Conservation (phyloP, 495 filamentous ascomycete species). For the Paragyromitra xinjiangensis region DNA sequence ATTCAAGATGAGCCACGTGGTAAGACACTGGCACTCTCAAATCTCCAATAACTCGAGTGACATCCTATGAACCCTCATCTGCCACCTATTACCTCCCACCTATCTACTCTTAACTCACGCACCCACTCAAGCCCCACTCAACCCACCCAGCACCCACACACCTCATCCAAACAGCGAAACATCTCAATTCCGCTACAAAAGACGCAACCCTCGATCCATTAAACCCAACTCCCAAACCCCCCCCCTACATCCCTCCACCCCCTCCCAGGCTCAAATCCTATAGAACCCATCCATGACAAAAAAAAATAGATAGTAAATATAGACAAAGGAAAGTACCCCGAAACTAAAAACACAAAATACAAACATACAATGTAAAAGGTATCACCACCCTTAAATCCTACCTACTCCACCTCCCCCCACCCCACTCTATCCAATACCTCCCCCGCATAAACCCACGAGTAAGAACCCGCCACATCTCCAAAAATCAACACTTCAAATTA, state of each 20-base stretch:
- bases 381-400: not conserved
- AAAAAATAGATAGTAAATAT: not conserved
- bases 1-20: too few relatives aligned
- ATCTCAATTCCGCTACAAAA: too few relatives aligned
- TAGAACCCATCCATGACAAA: not conserved
- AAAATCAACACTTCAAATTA: slow-evolving; percentile 79
- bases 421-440: not conserved
- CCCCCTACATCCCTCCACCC: not conserved
- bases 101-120: too few relatives aligned
- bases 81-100: too few relatives aligned
- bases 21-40: too few relatives aligned
- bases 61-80: too few relatives aligned
- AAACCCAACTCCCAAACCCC: not conserved
- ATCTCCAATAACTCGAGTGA: too few relatives aligned
- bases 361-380: not conserved
- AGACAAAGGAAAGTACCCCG: not conserved
- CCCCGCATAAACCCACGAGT: not conserved
- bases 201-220: too few relatives aligned
- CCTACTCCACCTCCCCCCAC: not conserved
- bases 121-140: too few relatives aligned
- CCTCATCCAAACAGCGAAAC: too few relatives aligned
- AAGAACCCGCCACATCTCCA: not conserved
- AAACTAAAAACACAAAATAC: not conserved
- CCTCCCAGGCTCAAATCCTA: not conserved
- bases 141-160: too few relatives aligned